Evolutionary conservation across 805 yeast genomes (phyloP), one percentile per base, ranked within the genome.

Genomic region (Ogataea pignaliae): DNA sequence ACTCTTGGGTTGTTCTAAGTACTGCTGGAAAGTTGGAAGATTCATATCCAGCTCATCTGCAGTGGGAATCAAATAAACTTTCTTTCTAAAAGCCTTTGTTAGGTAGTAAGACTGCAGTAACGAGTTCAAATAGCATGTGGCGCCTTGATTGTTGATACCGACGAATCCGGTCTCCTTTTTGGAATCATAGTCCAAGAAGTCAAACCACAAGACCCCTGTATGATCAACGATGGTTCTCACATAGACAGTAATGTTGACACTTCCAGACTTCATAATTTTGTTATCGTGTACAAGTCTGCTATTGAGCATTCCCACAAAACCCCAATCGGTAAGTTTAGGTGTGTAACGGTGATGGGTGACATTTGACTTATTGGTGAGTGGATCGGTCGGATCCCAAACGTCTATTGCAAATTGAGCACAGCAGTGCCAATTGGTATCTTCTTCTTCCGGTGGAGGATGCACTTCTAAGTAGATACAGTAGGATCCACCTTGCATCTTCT

Each of bases 121-220:
- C 0, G 98, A 91, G 63, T 93, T 93, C 60, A 93, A 76, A 65
- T 93, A 93, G 64, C 99, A 93, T 0, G 99, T 93, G 2, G 99
- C 99, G 50, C 99, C 99, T 68, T 93, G 99, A 59, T 93, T 93
- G 52, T 80, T 83, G 49, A 93, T 77, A 1, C 99, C 99, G 9
- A 89, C 96, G 60, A 74, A 89, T 0, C 98, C 97, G 0, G 98
- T 88, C 41, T 71, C 80, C 55, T 81, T 78, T 61, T 89, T 88
- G 1, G 97, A 89, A 64, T 93, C 88, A 65, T 87, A 87, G 56
- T 87, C 85, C 34, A 73, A 50, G 54, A 89, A 88, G 60, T 85
- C 85, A 60, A 88, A 95, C 96, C 97, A 93, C 47, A 93, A 69
- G 1, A 90, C 95, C 3, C 97, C 97, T 0, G 99, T 93, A 17